These are phyloP conservation scores for Heimioporus sp. DNA, from an alignment of 768 basidiomycete species.

Conservation along the genomic window DNA sequence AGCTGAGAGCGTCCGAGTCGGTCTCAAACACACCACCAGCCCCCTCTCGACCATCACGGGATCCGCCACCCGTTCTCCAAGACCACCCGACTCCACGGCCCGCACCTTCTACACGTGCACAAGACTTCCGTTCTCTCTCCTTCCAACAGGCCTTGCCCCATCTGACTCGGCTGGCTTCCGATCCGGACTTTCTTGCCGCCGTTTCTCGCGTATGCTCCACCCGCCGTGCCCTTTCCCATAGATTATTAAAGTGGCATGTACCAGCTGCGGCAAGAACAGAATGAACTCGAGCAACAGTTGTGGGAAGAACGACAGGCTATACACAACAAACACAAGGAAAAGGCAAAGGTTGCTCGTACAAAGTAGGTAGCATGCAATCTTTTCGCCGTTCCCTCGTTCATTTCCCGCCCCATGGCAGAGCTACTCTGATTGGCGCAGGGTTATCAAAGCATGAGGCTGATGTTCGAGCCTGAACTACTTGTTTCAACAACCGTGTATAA, in stretches of 20 bases:
- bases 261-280: conserved; percentile 73
- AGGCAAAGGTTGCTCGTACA: conserved; percentile 62
- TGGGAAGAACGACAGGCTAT: conserved; percentile 68
- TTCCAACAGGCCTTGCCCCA: conserved; percentile 72
- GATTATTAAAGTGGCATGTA: conserved; percentile 4
- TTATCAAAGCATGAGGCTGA: conserved; percentile 64
- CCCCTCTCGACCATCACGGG: conserved; percentile 12
- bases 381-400: conserved; percentile 2
- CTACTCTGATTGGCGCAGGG: conserved; percentile 59
- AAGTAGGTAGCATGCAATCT: conserved; percentile 46
- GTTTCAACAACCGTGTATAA: conserved; percentile 8
- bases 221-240: background rate
- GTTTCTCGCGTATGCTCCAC: conserved; percentile 49
- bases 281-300: conserved; percentile 61
- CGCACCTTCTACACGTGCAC: conserved; percentile 6
- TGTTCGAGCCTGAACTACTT: conserved; percentile 21
- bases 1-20: conserved; percentile 42
- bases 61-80: conserved; percentile 5
- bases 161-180: conserved; percentile 57
- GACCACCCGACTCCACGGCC: conserved; percentile 15
- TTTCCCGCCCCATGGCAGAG: conserved; percentile 40
- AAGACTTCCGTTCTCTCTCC: conserved; percentile 48
- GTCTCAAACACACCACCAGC: conserved; percentile 8
- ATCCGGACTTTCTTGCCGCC: conserved; percentile 47
- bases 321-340: conserved; percentile 64